Evolutionary conservation across 1,284 basidiomycete species (phyloP).

Genomic region (Earliella scabrosa): DNA sequence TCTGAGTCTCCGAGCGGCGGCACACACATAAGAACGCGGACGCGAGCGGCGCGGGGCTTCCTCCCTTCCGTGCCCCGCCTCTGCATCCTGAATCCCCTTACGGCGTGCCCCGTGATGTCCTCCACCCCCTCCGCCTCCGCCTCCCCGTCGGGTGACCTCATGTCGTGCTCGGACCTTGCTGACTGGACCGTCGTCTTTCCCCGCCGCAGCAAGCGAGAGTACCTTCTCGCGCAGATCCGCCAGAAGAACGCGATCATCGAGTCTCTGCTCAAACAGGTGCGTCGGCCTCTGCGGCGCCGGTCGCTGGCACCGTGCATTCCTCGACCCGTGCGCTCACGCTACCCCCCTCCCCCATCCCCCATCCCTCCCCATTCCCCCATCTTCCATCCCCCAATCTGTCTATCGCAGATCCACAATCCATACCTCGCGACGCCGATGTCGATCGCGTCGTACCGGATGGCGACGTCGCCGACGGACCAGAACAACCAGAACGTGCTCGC

Average conservation of each 20-base stretch:
- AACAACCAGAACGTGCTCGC: conserved; percentile 70
- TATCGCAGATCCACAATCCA: conserved; percentile 69
- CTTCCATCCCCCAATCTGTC: too few species aligned
- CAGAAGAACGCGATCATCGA: conserved; percentile 86
- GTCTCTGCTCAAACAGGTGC: conserved; percentile 76
- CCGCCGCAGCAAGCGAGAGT: conserved; percentile 73
- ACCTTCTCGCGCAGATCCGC: conserved; percentile 77
- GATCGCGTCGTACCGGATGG: conserved; percentile 75
- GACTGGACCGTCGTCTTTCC: conserved; percentile 31
- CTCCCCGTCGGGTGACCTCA: conserved; percentile 6
- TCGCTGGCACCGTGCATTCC: too few species aligned
- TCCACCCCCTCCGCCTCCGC: too few species aligned
- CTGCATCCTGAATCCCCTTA: not conserved
- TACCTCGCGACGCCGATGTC: conserved; percentile 77
- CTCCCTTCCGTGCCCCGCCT: not conserved
- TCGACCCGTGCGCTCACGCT: too few species aligned
- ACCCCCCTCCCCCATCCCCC: too few species aligned
- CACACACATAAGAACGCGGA: conserved; percentile 12
- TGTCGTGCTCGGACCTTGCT: conserved; percentile 33
- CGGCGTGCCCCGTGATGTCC: conserved; percentile 2
- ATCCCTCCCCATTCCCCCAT: too few species aligned
- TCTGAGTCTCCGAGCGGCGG: conserved; percentile 1
- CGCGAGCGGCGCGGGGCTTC: conserved; percentile 4
- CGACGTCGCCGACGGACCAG: conserved; percentile 71
- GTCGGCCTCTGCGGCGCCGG: conserved; percentile 22